Evolutionary conservation across 2,329 filamentous ascomycete genomes (phyloP), one percentile per base, ranked within the genome.

Genomic region (Cladosporium sphaerospermum): DNA sequence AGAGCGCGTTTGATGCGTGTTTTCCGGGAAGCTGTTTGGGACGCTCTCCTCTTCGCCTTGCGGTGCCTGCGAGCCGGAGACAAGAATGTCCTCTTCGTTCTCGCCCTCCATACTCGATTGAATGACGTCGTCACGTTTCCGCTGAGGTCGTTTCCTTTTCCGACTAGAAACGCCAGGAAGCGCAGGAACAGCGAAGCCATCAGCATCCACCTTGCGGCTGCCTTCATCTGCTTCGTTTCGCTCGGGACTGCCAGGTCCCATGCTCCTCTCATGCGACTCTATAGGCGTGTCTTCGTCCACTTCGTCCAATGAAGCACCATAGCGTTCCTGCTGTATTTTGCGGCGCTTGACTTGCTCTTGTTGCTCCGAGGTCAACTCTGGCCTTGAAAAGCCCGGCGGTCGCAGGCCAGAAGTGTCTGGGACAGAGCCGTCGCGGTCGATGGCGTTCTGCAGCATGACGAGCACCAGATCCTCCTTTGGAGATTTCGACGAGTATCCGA

Each of bases 401-500:
- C 52, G 52, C 9, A 54, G 18, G 11, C 43, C 45, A 44, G 52
- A 49, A 9, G 31, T 54, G 7, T 48, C 45, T 13, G 52, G 43
- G n/a, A 54, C 45, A 3, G 52, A 54, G 8, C 52, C 46, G 23
- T 49, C 45, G 41, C 52, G 52, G 32, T 50, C 52, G n/a, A 44
- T 48, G 2, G 18, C 39, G n/a, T 54, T 49, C 33, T 44, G 52
- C 9, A 54, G 45, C 45, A 54, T 47, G 16, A 47, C 31, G 23
- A 54, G 40, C 4, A 44, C 39, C 16, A 42, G 45, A 10, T 54
- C 52, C 11, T 54, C 44, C 6, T 31, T 19, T 9, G 52, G 45
- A 18, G 46, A 31, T 9, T 41, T 37, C 11, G 33, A 31, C 19
- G 31, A 39, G 28, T 54, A 54, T 23, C 50, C 50, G 32, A 54